Evolutionary conservation across 306 rosid species (phyloP).

Genomic region (Hippophae gyantsensis): DNA sequence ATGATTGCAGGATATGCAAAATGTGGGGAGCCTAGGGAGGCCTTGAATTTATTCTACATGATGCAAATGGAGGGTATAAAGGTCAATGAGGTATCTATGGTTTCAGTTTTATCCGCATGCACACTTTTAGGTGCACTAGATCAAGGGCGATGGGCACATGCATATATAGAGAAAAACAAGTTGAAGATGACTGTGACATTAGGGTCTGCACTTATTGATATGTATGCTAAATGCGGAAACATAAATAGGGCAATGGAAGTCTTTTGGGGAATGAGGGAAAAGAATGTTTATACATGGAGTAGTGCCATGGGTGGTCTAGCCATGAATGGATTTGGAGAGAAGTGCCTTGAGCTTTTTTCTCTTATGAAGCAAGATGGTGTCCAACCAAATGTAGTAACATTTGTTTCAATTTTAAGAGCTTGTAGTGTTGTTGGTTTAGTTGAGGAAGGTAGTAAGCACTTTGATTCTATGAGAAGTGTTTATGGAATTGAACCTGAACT

Average conservation of each 20-base stretch:
- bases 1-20: slow-evolving; percentile 53
- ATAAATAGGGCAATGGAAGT: slow-evolving; percentile 51
- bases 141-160: slow-evolving; percentile 60
- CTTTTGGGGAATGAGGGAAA: slow-evolving; percentile 49
- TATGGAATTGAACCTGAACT: slow-evolving; percentile 42
- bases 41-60: slow-evolving; percentile 34
- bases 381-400: slow-evolving; percentile 40
- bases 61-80: slow-evolving; percentile 53
- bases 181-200: slow-evolving; percentile 32
- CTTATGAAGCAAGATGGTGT: slow-evolving; percentile 37
- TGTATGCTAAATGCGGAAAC: slow-evolving; percentile 58
- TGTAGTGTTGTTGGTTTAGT: slow-evolving; percentile 56
- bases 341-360: slow-evolving; percentile 39
- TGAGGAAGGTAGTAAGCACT: slow-evolving; percentile 38
- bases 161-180: slow-evolving; percentile 40
- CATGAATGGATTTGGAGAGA: slow-evolving; percentile 47
- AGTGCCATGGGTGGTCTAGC: slow-evolving; percentile 52
- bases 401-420: slow-evolving; percentile 39
- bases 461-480: slow-evolving; percentile 36
- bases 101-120: slow-evolving; percentile 41
- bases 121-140: slow-evolving; percentile 50
- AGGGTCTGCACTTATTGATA: slow-evolving; percentile 51
- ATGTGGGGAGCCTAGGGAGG: slow-evolving; percentile 43
- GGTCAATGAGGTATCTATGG: slow-evolving; percentile 53
- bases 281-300: slow-evolving; percentile 54